Percentiles rank a stretch among this genome's conserved stretches.
These are phyloP conservation scores for Daldinia decipiens DNA, from an alignment of 495 filamentous ascomycete genomes.

Conservation along the genomic window DNA sequence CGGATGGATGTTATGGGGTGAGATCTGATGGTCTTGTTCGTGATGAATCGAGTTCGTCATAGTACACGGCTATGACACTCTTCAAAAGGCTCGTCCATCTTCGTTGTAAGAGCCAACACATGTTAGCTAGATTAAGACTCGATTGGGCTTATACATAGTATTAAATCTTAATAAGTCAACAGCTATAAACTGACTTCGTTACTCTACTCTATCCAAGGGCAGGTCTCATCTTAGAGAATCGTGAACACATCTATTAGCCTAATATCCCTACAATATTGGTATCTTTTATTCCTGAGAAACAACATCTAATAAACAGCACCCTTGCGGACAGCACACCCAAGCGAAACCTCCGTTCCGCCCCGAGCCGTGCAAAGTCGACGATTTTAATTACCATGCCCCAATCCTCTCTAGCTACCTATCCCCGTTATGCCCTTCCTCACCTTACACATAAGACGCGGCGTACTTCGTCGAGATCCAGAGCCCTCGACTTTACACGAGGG, in stretches of 20 bases:
- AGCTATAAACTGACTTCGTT: neutral
- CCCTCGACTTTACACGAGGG: neutral
- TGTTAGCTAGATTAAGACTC: neutral
- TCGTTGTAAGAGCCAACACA: neutral
- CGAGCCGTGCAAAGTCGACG: neutral
- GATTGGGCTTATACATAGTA: neutral
- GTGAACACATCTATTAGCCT: neutral
- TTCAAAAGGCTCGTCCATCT: too few species aligned
- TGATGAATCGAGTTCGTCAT: neutral
- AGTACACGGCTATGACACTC: neutral
- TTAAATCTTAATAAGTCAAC: neutral
- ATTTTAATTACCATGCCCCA: neutral
- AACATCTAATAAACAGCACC: neutral
- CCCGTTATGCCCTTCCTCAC: neutral
- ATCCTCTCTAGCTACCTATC: neutral
- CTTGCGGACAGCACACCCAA: neutral
- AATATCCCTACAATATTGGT: slow-evolving; percentile 1
- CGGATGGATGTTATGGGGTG: neutral
- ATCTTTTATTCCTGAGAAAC: slow-evolving; percentile 8
- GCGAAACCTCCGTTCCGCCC: neutral
- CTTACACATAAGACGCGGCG: neutral
- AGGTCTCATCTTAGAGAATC: neutral
- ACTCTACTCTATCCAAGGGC: neutral
- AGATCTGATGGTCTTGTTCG: neutral
- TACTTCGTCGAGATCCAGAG: neutral